Conservation (phyloP, 2,329 filamentous ascomycete species). For the Sphaerulina musiva region DNA sequence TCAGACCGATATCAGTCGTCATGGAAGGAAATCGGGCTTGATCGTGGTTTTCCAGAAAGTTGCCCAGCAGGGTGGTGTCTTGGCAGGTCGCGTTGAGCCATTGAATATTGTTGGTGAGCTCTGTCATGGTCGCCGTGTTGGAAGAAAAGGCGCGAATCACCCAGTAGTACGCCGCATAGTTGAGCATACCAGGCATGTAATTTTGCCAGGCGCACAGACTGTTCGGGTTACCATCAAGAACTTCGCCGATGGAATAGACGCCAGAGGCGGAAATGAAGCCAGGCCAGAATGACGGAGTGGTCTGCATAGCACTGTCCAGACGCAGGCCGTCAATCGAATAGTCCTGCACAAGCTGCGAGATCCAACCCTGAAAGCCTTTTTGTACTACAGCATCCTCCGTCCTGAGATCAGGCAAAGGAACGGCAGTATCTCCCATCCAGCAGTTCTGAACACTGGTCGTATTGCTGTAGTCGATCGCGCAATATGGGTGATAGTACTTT, state of each 20-base stretch:
- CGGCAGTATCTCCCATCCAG: constrained; percentile 48
- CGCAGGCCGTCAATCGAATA: constrained; percentile 50
- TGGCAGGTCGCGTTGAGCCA: constrained; percentile 29
- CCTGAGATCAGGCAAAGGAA: constrained; percentile 55
- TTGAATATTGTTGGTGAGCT: constrained; percentile 31
- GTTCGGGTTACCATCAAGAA: constrained; percentile 34
- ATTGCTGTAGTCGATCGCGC: constrained; percentile 51
- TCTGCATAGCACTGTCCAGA: constrained; percentile 33
- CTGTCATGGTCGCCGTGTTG: constrained; percentile 31
- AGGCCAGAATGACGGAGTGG: constrained; percentile 37
- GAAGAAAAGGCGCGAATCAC: constrained; percentile 33
- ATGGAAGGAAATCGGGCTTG: constrained; percentile 37
- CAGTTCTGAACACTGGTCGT: constrained; percentile 37
- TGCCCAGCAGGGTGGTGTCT: constrained; percentile 34
- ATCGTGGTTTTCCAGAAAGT: constrained; percentile 36
- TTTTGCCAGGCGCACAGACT: constrained; percentile 38
- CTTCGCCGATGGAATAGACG: constrained; percentile 42
- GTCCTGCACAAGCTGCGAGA: constrained; percentile 50
- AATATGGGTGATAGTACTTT: constrained; percentile 47
- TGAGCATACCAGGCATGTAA: constrained; percentile 39
- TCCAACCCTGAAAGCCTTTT: constrained; percentile 50
- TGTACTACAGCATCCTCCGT: constrained; percentile 48
- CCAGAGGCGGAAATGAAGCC: constrained; percentile 30
- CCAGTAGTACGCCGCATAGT: constrained; percentile 40
- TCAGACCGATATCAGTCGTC: constrained; percentile 48